These are phyloP conservation scores for Pelargonium fulgidum DNA, from an alignment of 441 rosid genomes.

Conservation along the genomic window DNA sequence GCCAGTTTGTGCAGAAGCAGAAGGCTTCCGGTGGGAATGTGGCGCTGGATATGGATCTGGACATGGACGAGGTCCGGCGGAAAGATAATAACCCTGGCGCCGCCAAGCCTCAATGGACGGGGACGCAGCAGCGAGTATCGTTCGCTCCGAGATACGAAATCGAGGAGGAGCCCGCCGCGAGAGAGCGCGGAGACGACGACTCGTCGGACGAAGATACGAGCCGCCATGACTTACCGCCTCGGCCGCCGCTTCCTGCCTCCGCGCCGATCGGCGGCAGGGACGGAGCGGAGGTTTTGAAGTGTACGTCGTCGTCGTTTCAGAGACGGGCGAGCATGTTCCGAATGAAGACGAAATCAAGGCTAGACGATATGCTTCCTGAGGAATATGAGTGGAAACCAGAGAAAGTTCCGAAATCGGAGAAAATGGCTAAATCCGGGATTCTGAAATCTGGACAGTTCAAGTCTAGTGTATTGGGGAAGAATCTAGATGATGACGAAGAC, in stretches of 20 bases:
- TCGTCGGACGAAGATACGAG: background rate
- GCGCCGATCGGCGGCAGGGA: too few relatives aligned
- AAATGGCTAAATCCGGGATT: background rate
- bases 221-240: background rate
- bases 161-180: too few relatives aligned
- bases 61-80: background rate
- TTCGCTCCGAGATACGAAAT: background rate
- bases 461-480: background rate
- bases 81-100: too few relatives aligned
- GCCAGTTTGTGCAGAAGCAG: background rate
- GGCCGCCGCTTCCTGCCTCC: background rate
- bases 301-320: background rate
- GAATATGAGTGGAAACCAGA: background rate
- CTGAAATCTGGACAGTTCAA: constrained; percentile 3
- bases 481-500: constrained; percentile 10
- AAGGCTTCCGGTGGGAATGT: background rate
- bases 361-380: background rate
- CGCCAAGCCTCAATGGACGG: too few relatives aligned
- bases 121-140: background rate
- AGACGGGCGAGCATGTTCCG: background rate
- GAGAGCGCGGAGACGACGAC: too few relatives aligned
- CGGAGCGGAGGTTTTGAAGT: background rate
- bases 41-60: constrained; percentile 1
- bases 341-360: background rate
- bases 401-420: background rate